These are phyloP conservation scores for Ganoderma meredithae DNA, from an alignment of 1,284 basidiomycete species.

Conservation along the genomic window DNA sequence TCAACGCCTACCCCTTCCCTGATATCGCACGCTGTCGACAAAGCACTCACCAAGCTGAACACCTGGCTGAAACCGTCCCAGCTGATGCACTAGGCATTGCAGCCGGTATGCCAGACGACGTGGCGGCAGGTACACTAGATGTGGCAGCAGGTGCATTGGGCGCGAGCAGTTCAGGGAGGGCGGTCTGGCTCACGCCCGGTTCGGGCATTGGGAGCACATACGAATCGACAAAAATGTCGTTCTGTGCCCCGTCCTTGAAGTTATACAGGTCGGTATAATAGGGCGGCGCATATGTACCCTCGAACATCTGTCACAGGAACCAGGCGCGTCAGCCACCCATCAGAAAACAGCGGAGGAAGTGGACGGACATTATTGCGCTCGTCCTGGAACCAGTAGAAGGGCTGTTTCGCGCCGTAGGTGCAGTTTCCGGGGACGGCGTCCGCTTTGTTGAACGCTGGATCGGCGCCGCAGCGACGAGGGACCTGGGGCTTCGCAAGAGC, in stretches of 20 bases:
- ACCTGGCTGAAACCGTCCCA: constrained; percentile 14
- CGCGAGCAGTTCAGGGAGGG: constrained; percentile 16
- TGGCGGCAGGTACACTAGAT: constrained; percentile 8
- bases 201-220: constrained; percentile 26
- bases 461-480: constrained; percentile 64
- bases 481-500: constrained; percentile 59
- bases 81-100: constrained; percentile 14
- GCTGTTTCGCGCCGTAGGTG: constrained; percentile 70
- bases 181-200: constrained; percentile 25
- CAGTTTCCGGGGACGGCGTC: constrained; percentile 62
- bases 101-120: not conserved
- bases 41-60: constrained; percentile 21
- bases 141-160: constrained; percentile 3
- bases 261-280: constrained; percentile 65
- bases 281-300: constrained; percentile 59
- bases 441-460: constrained; percentile 46
- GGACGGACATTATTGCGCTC: constrained; percentile 61
- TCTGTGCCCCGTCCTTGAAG: constrained; percentile 65
- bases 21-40: no score
- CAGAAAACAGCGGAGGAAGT: not conserved
- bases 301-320: constrained; percentile 52
- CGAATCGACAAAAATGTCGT: constrained; percentile 65
- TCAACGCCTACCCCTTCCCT: not conserved
- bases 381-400: constrained; percentile 70
- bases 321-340: not conserved